Conservation (phyloP, 768 basidiomycete genomes). For the Panaeolus cyanescens region DNA sequence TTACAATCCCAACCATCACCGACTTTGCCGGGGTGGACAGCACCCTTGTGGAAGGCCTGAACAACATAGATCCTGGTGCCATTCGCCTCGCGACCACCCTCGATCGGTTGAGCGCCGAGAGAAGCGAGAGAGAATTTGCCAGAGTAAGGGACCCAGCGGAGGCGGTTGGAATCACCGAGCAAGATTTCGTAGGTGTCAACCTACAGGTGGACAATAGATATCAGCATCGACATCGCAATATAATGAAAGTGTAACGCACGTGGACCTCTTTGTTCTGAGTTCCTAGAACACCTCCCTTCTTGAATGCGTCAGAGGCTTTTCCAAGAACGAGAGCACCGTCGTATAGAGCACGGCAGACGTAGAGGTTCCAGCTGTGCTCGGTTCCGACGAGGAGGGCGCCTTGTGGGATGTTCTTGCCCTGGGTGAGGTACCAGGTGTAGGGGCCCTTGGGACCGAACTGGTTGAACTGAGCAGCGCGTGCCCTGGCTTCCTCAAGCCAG, state of each 20-base stretch:
- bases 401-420: slow-evolving; percentile 60
- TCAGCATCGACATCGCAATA: not conserved
- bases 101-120: slow-evolving; percentile 57
- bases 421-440: slow-evolving; percentile 61
- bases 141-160: slow-evolving; percentile 57
- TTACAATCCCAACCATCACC: slow-evolving; percentile 53
- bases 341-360: slow-evolving; percentile 58
- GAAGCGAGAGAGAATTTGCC: slow-evolving; percentile 45
- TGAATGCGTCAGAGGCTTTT: slow-evolving; percentile 58
- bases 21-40: slow-evolving; percentile 66
- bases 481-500: slow-evolving; percentile 61
- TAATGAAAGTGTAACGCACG: slow-evolving; percentile 33
- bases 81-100: slow-evolving; percentile 66
- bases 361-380: slow-evolving; percentile 53
- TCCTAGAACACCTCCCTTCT: slow-evolving; percentile 67
- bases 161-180: slow-evolving; percentile 56
- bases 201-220: slow-evolving; percentile 33
- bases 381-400: slow-evolving; percentile 59
- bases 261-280: slow-evolving; percentile 60
- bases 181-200: slow-evolving; percentile 67
- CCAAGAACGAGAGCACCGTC: slow-evolving; percentile 68
- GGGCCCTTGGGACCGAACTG: slow-evolving; percentile 44
- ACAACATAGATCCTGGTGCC: slow-evolving; percentile 64
- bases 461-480: slow-evolving; percentile 52
- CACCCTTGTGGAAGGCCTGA: slow-evolving; percentile 53